phyloP scores from a whole-genome alignment of 2,329 filamentous ascomycete species.

The Claviceps paspali region DNA sequence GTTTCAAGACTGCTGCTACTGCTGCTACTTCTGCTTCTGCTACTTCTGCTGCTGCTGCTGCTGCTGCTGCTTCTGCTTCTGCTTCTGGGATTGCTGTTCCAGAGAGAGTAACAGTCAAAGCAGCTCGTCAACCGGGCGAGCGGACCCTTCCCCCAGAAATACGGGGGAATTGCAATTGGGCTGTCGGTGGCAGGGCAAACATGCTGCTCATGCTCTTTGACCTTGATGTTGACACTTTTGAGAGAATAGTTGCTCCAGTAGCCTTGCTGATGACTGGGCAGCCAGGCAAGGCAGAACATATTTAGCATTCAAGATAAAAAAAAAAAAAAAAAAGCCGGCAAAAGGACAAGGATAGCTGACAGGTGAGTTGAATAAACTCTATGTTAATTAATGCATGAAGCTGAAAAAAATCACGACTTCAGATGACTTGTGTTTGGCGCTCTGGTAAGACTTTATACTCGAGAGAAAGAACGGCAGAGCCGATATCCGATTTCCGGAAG shows the following conservation, averaged over 20 bases:
- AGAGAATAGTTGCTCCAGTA: slow-evolving; percentile 8
- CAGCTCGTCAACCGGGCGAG: slow-evolving; percentile 1
- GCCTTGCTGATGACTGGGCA: background rate
- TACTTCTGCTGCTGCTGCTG: too few relatives aligned
- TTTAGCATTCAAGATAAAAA: slow-evolving; percentile 7
- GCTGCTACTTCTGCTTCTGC: too few relatives aligned
- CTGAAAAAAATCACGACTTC: background rate
- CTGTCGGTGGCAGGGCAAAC: slow-evolving; percentile 1
- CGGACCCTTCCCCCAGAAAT: slow-evolving; percentile 8
- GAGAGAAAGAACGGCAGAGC: too few relatives aligned
- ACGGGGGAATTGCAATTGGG: slow-evolving; percentile 3
- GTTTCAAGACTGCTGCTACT: background rate
- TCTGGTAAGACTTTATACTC: too few relatives aligned
- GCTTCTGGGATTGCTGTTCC: background rate
- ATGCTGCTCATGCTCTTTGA: slow-evolving; percentile 1
- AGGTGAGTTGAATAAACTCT: background rate
- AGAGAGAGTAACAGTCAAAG: background rate
- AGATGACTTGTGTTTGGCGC: background rate
- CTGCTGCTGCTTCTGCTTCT: too few relatives aligned
- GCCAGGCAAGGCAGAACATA: background rate
- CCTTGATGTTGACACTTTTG: slow-evolving; percentile 5
- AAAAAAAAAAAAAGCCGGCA: background rate
- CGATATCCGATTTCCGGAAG: too few relatives aligned
- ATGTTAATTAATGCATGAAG: background rate
- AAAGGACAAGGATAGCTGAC: background rate